Evolutionary conservation across 1,139 yeast genomes (phyloP).

Genomic region (Yamadazyma conglobata): DNA sequence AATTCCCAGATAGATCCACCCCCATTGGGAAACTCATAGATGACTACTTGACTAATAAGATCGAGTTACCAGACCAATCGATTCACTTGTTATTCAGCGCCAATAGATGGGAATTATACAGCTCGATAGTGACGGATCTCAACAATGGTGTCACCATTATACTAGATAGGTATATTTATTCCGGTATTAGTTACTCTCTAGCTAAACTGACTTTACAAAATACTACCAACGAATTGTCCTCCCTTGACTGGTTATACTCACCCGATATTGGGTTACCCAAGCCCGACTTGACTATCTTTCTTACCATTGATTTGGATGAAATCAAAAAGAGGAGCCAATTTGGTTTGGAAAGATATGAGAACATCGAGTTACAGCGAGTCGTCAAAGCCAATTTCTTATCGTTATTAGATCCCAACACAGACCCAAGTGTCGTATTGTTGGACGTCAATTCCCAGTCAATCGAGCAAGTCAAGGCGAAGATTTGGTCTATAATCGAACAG

Average conservation of each 20-base stretch:
- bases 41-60: conserved; percentile 57
- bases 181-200: conserved; percentile 88
- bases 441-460: conserved; percentile 61
- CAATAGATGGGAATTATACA: conserved; percentile 83
- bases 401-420: conserved; percentile 35
- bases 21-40: conserved; percentile 77
- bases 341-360: conserved; percentile 92
- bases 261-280: conserved; percentile 85
- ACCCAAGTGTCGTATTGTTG: conserved; percentile 39
- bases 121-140: conserved; percentile 44
- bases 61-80: conserved; percentile 63
- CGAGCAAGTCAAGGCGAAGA: conserved; percentile 46
- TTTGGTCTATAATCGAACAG: conserved; percentile 25
- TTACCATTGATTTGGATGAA: conserved; percentile 57
- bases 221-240: conserved; percentile 41
- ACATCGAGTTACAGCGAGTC: conserved; percentile 60
- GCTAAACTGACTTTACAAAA: conserved; percentile 51
- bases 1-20: conserved; percentile 87
- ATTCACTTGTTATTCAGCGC: conserved; percentile 89
- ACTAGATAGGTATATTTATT: conserved; percentile 83
- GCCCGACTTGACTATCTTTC: conserved; percentile 81
- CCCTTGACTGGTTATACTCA: conserved; percentile 67
- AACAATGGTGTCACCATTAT: conserved; percentile 57
- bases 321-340: conserved; percentile 64
- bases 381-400: conserved; percentile 61